Evolutionary conservation across 805 yeast species (phyloP).

Genomic region (Wickerhamia fluorescens): DNA sequence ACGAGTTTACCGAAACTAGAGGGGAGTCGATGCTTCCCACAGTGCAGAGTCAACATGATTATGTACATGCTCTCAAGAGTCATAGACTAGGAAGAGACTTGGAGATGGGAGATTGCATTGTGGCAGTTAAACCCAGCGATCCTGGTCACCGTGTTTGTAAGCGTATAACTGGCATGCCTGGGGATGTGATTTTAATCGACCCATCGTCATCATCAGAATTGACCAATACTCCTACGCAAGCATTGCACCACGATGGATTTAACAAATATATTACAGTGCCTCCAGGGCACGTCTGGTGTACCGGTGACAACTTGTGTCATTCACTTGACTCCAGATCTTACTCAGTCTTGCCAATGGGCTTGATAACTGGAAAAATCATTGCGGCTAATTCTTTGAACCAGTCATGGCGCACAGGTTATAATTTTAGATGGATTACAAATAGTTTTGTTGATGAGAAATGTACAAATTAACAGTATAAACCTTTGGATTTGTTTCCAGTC

Average conservation of each 20-base stretch:
- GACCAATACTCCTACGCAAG: conserved; percentile 22
- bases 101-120: conserved; percentile 78
- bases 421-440: conserved; percentile 51
- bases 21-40: conserved; percentile 98
- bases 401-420: conserved; percentile 36
- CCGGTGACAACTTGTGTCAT: conserved; percentile 87
- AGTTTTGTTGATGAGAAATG: conserved; percentile 38
- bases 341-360: conserved; percentile 82
- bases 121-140: conserved; percentile 84
- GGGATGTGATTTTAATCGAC: conserved; percentile 75
- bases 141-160: conserved; percentile 85
- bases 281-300: conserved; percentile 93
- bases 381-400: conserved; percentile 54
- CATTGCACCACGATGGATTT: conserved; percentile 30
- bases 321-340: conserved; percentile 87
- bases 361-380: conserved; percentile 79
- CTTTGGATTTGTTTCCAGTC: too few relatives aligned
- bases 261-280: conserved; percentile 72
- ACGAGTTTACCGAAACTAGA: conserved; percentile 72
- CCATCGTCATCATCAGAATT: conserved; percentile 55
- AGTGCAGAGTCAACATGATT: conserved; percentile 64
- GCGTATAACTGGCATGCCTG: conserved; percentile 93
- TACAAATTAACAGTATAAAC: too few relatives aligned
- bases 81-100: conserved; percentile 59
- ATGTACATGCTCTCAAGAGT: conserved; percentile 66